Conservation (phyloP, 2,329 filamentous ascomycete genomes). For the Calonectria leucothoes region DNA sequence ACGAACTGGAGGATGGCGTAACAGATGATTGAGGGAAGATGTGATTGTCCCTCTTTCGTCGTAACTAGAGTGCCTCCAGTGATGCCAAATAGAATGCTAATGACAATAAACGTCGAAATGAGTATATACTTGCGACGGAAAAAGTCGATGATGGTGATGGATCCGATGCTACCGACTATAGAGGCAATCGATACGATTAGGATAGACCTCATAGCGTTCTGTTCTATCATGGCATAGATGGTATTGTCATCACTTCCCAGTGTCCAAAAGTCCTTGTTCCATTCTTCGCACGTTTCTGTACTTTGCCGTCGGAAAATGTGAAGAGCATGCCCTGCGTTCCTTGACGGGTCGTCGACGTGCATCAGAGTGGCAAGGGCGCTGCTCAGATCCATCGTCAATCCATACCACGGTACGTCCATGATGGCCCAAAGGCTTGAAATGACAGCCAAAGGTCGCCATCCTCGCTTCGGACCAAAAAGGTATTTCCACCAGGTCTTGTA, state of each 20-base stretch:
- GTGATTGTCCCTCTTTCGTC: not conserved
- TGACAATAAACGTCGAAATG: not conserved
- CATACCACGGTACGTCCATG: slow-evolving; percentile 26
- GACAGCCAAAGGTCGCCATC: slow-evolving; percentile 6
- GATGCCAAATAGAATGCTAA: not conserved
- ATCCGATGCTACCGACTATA: not conserved
- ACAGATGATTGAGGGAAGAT: not conserved
- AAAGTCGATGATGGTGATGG: slow-evolving; percentile 8
- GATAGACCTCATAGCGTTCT: slow-evolving; percentile 7
- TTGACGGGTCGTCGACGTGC: not conserved
- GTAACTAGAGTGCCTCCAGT: not conserved
- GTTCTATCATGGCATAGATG: not conserved
- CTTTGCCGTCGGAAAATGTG: not conserved
- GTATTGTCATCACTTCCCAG: not conserved
- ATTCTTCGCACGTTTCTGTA: not conserved
- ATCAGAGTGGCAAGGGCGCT: slow-evolving; percentile 19
- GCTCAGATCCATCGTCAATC: slow-evolving; percentile 23
- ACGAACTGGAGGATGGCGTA: slow-evolving; percentile 30
- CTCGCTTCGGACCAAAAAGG: slow-evolving; percentile 13
- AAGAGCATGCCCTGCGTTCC: not conserved
- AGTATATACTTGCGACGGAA: slow-evolving; percentile 14
- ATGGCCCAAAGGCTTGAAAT: slow-evolving; percentile 26
- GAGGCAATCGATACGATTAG: slow-evolving; percentile 11
- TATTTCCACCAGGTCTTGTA: slow-evolving; percentile 7
- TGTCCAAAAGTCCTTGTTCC: slow-evolving; percentile 3